Evolutionary conservation across 75 land plant genomes (phyloP).

Genomic region (Picea glauca): DNA sequence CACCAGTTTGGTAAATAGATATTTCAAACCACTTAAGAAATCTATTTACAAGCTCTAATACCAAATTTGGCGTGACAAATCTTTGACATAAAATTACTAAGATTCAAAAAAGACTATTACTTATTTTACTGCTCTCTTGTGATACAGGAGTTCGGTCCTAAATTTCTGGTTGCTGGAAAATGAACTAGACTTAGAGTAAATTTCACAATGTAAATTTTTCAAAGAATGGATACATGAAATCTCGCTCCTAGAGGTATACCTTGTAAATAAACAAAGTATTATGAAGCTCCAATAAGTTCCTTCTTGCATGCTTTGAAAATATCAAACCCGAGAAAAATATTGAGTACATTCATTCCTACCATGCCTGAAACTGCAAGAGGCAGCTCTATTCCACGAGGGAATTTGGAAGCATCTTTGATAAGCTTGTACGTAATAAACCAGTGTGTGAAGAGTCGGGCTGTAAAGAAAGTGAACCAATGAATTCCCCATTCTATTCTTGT

Average conservation of each 20-base stretch:
- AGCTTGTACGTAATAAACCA: conserved; percentile 72
- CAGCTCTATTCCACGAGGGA: conserved; percentile 68
- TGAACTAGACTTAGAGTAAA: too few relatives aligned
- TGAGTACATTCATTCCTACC: conserved; percentile 85
- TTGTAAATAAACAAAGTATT: background rate
- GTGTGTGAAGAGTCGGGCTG: conserved; percentile 56
- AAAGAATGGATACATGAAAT: too few relatives aligned
- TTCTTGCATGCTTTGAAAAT: conserved; percentile 61
- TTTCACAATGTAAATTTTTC: too few relatives aligned
- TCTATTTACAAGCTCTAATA: too few relatives aligned
- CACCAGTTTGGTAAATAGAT: too few relatives aligned
- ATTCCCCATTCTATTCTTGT: conserved; percentile 65
- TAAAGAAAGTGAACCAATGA: conserved; percentile 66
- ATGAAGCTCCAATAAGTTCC: conserved; percentile 25
- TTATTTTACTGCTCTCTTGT: too few relatives aligned
- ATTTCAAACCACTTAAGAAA: too few relatives aligned
- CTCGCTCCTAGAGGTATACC: background rate
- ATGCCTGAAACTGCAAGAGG: conserved; percentile 83
- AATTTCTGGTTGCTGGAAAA: too few relatives aligned
- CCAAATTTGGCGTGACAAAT: too few relatives aligned
- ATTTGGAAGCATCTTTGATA: conserved; percentile 58
- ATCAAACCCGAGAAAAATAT: conserved; percentile 74
- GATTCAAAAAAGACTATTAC: too few relatives aligned
- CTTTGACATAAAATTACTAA: too few relatives aligned
- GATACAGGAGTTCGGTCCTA: too few relatives aligned